These are phyloP conservation scores for Colletotrichum musicola DNA, from an alignment of 2,329 filamentous ascomycete genomes.

Conservation along the genomic window DNA sequence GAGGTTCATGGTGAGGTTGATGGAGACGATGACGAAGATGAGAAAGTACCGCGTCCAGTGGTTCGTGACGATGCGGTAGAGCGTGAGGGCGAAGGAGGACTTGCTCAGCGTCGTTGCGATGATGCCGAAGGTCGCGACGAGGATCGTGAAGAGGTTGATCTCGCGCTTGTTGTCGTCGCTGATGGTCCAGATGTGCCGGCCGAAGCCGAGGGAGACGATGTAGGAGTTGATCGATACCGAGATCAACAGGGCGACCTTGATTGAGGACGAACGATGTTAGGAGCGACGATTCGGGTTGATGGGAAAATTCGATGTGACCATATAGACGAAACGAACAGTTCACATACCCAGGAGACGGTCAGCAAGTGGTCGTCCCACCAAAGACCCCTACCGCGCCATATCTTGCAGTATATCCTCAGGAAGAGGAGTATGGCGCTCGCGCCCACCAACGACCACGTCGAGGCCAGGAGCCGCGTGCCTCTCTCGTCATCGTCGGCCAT, in stretches of 20 bases:
- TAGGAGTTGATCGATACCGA: constrained; percentile 49
- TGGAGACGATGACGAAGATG: constrained; percentile 44
- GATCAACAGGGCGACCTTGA: constrained; percentile 45
- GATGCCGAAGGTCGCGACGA: constrained; percentile 42
- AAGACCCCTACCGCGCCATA: constrained; percentile 49
- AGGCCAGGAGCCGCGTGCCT: constrained; percentile 46
- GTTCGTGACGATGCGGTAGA: constrained; percentile 43
- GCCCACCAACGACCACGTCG: constrained; percentile 46
- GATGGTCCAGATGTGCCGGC: constrained; percentile 41
- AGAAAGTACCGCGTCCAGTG: constrained; percentile 44
- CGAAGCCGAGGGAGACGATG: constrained; percentile 46
- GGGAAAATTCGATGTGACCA: neutral
- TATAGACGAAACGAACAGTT: neutral
- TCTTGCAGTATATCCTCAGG: constrained; percentile 53
- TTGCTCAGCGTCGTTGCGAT: constrained; percentile 42
- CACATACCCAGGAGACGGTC: constrained; percentile 51
- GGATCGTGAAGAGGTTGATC: constrained; percentile 41
- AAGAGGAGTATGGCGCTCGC: constrained; percentile 45
- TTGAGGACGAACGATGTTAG: neutral
- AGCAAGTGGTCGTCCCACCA: constrained; percentile 55
- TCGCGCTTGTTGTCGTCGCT: constrained; percentile 37
- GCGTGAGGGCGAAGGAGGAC: constrained; percentile 42
- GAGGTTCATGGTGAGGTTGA: constrained; percentile 43
- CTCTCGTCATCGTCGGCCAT: constrained; percentile 44
- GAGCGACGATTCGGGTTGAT: no score